Base-by-base conservation (phyloP, 371 early-diverging fungal species). In the Lichtheimia ramosa region DNA sequence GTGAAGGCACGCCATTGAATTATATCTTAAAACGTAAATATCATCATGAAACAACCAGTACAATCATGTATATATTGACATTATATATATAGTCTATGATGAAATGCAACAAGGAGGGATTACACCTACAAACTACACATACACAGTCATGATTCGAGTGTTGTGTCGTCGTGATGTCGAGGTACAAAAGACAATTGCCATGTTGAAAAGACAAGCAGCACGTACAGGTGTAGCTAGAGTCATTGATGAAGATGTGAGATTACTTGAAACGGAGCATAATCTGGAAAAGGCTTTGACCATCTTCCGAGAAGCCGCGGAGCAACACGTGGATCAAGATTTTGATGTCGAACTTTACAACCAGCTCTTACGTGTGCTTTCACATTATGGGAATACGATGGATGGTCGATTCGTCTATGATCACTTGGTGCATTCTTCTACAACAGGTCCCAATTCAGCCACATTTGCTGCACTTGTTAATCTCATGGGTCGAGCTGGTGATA, bases 401-500 rank as follows among this genome's bases (percentile, higher is more conserved):
- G 72, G 75, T 7, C 58, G 67, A 8, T 57, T 64, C 55, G 69
- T 83, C 8, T 80, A 75, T 59, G 51, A 70, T 5, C 70, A 74
- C 24, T 41, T 83, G 24, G 61, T 66, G 40, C 56, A 57, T 15
- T 61, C 68, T 5, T 49, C 65, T 10, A 51, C 55, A 1, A 64
- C 71, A 8, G 46, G 52, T 0, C 72, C 79, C 28, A 75, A 66
- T 10, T 61, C 79, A 5, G 74, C 69, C 20, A 83, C 83, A 3
- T 83, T 65, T 70, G 79, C 81, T 25, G 79, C 79, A 12, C 66
- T 83, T 34, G 77, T 83, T 48, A 75, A 74, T 42, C 58, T 79
- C 24, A 77, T 79, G 66, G 81, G 83, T 12, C 69, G 77, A 34
- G 73, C 70, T 8, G 78, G 81, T 43, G 77, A 81, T 58, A 40